phyloP scores from a whole-genome alignment of 2,329 filamentous ascomycete genomes.

The Fusarium subtropicale region DNA sequence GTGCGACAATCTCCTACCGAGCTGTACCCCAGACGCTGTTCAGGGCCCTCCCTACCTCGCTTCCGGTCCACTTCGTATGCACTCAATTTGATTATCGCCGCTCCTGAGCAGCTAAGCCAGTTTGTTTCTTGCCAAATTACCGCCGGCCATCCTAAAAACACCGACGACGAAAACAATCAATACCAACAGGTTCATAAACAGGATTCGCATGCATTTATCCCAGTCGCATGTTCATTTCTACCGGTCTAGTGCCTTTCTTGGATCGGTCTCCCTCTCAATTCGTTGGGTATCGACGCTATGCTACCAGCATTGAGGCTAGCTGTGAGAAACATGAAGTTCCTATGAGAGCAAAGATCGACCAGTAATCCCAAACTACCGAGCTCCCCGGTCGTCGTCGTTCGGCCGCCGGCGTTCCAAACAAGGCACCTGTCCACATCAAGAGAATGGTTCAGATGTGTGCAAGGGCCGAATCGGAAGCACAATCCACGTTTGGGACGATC shows the following conservation, averaged over 20 bases:
- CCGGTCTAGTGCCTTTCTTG: neutral
- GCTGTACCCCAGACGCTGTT: constrained; percentile 44
- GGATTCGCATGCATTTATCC: neutral
- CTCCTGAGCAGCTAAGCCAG: constrained; percentile 32
- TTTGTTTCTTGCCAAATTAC: constrained; percentile 25
- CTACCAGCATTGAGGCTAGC: constrained; percentile 2
- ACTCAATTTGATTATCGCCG: constrained; percentile 41
- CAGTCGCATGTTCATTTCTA: neutral
- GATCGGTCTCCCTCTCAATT: constrained; percentile 8
- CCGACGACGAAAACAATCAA: neutral
- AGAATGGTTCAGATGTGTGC: constrained; percentile 12
- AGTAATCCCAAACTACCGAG: constrained; percentile 16
- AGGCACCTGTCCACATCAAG: constrained; percentile 1
- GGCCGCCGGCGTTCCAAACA: constrained; percentile 16
- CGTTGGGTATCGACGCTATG: constrained; percentile 18
- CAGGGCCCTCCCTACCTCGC: constrained; percentile 22
- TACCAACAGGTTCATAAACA: neutral
- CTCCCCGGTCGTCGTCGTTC: constrained; percentile 13
- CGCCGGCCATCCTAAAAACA: neutral
- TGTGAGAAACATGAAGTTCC: constrained; percentile 13
- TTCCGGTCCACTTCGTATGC: constrained; percentile 36
- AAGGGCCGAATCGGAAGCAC: constrained; percentile 8
- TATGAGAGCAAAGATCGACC: constrained; percentile 24
- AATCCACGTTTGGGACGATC: constrained; percentile 21
- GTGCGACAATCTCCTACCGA: constrained; percentile 18